Percentiles rank a stretch among this genome's conserved stretches.
phyloP scores from a whole-genome alignment of 2,329 filamentous ascomycete genomes.

The Bimuria novae-zelandiae region DNA sequence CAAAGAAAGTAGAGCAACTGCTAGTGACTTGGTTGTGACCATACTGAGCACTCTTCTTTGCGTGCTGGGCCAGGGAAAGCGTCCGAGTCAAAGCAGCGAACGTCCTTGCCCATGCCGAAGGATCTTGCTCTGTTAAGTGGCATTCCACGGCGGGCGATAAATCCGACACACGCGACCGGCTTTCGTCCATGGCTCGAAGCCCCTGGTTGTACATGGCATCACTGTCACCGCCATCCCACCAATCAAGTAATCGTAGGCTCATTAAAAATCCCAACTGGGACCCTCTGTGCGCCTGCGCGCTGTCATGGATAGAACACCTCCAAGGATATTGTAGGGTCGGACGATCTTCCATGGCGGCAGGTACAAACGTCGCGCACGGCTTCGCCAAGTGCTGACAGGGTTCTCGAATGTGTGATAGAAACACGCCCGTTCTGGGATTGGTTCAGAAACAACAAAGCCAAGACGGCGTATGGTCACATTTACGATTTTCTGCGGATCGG shows the following conservation, averaged over 20 bases:
- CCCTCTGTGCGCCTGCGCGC: not conserved
- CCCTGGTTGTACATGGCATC: slow-evolving; percentile 4
- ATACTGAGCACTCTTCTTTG: not conserved
- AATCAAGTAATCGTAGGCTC: not conserved
- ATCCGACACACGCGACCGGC: not conserved
- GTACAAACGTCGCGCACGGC: not conserved
- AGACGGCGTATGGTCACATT: not conserved
- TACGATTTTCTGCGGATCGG: not conserved
- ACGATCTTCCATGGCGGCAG: slow-evolving; percentile 2
- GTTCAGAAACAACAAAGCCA: not conserved
- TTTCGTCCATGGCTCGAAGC: not conserved
- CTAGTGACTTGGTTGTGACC: not conserved
- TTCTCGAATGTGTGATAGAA: not conserved
- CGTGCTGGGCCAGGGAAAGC: not conserved
- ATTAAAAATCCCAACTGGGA: not conserved
- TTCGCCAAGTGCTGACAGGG: slow-evolving; percentile 4
- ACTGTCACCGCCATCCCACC: not conserved
- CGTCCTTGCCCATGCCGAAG: too few species aligned
- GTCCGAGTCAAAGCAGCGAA: too few species aligned
- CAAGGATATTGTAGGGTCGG: not conserved
- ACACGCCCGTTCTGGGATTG: not conserved
- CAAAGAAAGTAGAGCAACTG: not conserved
- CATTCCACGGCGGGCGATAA: not conserved
- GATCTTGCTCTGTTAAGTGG: too few species aligned
- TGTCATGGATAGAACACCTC: not conserved